Evolutionary conservation across 805 yeast genomes (phyloP), one percentile per base, ranked within the genome.

Genomic region (Candida railenensis): DNA sequence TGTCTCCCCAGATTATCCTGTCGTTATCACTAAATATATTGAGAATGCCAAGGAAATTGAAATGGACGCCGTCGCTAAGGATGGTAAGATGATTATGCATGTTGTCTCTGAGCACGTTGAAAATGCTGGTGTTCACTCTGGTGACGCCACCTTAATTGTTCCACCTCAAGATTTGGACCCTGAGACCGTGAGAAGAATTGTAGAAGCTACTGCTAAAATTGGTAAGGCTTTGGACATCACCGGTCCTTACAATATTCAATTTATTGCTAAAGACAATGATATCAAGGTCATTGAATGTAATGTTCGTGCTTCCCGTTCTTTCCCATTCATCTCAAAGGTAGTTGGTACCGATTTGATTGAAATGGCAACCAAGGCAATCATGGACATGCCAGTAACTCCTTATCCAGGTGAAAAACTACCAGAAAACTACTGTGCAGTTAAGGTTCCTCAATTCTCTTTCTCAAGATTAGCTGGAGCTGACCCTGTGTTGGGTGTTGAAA

Each of bases 91-190:
- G 72, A 80, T 94, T 57, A 89, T 92, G 90, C 98, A 92, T 67
- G 98, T 90, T 64, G 97, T 92, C 48, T 89, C 97, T 46, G 98
- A 94, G 72, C 99, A 92, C 67, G 97, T 94, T 55, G 99, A 92
- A 74, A 92, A 92, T 64, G 99, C 99, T 22, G 99, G 99, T 81
- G 97, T 92, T 38, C 99, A 92, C 71, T 92, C 98, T 44, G 99
- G 99, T 78, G 99, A 92, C 71, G 99, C 99, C 51, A 94, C 98
- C 41, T 74, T 92, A 62, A 87, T 92, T 66, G 95, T 92, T 48
- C 99, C 99, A 46, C 97, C 97, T 43, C 97, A 92, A 74, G 96
- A 89, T 63, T 79, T 94, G 58, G 92, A 86, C 54, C 88, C 89
- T 49, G 96, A 89, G 72, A 89, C 96, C 40, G 96, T 92, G 45